Evolutionary conservation across 2,329 filamentous ascomycete genomes (phyloP).

Genomic region (Orbilia javanica): DNA sequence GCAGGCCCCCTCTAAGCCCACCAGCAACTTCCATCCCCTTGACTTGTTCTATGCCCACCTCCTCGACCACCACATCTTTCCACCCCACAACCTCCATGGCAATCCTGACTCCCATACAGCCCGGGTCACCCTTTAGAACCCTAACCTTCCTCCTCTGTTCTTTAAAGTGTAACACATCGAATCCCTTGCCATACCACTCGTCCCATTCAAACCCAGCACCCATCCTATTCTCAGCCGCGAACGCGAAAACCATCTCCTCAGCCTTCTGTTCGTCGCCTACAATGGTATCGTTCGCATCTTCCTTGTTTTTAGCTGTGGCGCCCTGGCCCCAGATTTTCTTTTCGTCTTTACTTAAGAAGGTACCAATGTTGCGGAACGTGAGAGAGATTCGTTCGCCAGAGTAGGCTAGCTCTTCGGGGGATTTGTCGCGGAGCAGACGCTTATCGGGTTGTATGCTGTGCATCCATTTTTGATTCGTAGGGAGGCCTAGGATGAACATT

Average conservation of each 20-base stretch:
- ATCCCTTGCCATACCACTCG: constrained; percentile 80
- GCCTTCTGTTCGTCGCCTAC: constrained; percentile 78
- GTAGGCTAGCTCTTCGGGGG: constrained; percentile 77
- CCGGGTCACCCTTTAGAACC: constrained; percentile 62
- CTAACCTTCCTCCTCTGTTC: constrained; percentile 65
- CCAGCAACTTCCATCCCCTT: constrained; percentile 40
- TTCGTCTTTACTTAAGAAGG: constrained; percentile 75
- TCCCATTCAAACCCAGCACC: constrained; percentile 79
- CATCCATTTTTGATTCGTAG: constrained; percentile 87
- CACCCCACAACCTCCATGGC: constrained; percentile 58
- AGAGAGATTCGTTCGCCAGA: constrained; percentile 85
- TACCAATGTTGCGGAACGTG: constrained; percentile 90
- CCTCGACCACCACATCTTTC: constrained; percentile 39
- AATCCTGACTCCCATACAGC: constrained; percentile 63
- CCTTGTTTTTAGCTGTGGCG: constrained; percentile 76
- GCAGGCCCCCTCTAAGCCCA: constrained; percentile 30
- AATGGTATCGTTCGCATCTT: constrained; percentile 73
- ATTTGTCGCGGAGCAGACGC: constrained; percentile 76
- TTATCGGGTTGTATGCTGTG: constrained; percentile 94
- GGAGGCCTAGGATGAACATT: constrained; percentile 82
- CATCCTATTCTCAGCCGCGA: constrained; percentile 85
- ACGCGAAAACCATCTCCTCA: constrained; percentile 79
- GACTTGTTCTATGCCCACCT: constrained; percentile 30
- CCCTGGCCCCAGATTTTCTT: constrained; percentile 89
- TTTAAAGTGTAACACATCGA: constrained; percentile 80